A percentile compares a stretch with the other conserved stretches of the same genome.
These are phyloP conservation scores for Zoysia matrella DNA, from an alignment of 202 grass and related monocot genomes.

Conservation along the genomic window DNA sequence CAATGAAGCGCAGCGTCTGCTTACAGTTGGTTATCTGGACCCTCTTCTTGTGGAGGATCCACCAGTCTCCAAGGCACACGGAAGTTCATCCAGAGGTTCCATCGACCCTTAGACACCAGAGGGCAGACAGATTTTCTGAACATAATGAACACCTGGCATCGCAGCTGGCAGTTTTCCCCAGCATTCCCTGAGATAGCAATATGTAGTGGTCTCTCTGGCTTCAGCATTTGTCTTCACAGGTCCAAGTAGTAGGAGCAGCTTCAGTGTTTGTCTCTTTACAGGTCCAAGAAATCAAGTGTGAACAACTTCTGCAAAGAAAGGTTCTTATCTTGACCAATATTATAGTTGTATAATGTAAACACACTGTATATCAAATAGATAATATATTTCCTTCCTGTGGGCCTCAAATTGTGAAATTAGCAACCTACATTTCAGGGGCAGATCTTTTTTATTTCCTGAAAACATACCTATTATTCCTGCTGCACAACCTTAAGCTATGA, in stretches of 20 bases:
- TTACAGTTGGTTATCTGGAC: too few species aligned
- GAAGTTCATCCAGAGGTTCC: too few species aligned
- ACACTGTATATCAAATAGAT: background rate
- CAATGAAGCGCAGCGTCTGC: too few species aligned
- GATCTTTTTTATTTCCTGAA: background rate
- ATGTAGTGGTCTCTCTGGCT: background rate
- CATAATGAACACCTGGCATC: background rate
- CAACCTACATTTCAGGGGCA: background rate
- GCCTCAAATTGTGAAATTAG: background rate
- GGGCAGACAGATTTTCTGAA: background rate
- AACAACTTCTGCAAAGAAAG: conserved; percentile 31
- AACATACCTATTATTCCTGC: background rate
- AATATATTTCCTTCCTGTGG: too few species aligned
- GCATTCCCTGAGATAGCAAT: background rate
- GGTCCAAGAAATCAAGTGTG: background rate
- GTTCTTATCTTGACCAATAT: background rate
- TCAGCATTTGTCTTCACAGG: conserved; percentile 32
- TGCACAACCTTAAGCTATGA: background rate
- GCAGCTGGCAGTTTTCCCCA: background rate
- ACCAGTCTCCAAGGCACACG: too few species aligned
- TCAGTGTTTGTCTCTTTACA: conserved; percentile 17
- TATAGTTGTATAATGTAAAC: background rate
- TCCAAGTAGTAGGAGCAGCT: conserved; percentile 18
- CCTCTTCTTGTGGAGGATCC: too few species aligned
- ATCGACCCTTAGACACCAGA: too few species aligned